Conservation (phyloP, 2,329 filamentous ascomycete genomes). For the Mycocentrospora acerina region DNA sequence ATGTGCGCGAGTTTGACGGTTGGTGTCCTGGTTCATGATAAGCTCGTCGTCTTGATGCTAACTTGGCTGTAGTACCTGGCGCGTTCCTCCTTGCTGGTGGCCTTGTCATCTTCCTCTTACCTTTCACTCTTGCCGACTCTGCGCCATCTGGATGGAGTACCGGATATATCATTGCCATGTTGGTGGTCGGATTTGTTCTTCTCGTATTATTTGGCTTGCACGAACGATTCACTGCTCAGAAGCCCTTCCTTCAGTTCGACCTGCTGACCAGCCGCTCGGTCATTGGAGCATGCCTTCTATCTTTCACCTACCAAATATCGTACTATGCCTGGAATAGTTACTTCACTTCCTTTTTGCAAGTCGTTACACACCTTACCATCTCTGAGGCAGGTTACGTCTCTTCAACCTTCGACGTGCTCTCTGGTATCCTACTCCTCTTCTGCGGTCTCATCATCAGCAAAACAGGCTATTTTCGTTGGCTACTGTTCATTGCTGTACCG, state of each 20-base stretch:
- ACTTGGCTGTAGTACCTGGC: slow-evolving; percentile 41
- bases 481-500: slow-evolving; percentile 54
- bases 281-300: slow-evolving; percentile 61
- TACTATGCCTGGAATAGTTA: slow-evolving; percentile 44
- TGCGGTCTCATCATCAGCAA: slow-evolving; percentile 21
- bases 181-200: slow-evolving; percentile 52
- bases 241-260: slow-evolving; percentile 57
- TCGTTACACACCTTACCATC: slow-evolving; percentile 34
- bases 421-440: slow-evolving; percentile 17
- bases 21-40: slow-evolving; percentile 35
- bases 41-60: not conserved
- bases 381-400: slow-evolving; percentile 34
- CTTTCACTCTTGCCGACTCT: slow-evolving; percentile 57
- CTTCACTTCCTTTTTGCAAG: slow-evolving; percentile 42
- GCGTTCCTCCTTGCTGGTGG: slow-evolving; percentile 47
- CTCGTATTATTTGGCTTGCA: slow-evolving; percentile 54
- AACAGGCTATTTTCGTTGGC: slow-evolving; percentile 17
- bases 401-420: slow-evolving; percentile 38
- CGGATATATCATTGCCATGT: slow-evolving; percentile 53
- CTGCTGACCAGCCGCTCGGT: slow-evolving; percentile 63
- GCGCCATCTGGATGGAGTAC: slow-evolving; percentile 48
- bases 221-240: slow-evolving; percentile 51
- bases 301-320: slow-evolving; percentile 53
- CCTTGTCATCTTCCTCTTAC: slow-evolving; percentile 51
- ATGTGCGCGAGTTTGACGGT: slow-evolving; percentile 46